Evolutionary conservation across 2,329 filamentous ascomycete species (phyloP).

Genomic region (Mariannaea sp.): DNA sequence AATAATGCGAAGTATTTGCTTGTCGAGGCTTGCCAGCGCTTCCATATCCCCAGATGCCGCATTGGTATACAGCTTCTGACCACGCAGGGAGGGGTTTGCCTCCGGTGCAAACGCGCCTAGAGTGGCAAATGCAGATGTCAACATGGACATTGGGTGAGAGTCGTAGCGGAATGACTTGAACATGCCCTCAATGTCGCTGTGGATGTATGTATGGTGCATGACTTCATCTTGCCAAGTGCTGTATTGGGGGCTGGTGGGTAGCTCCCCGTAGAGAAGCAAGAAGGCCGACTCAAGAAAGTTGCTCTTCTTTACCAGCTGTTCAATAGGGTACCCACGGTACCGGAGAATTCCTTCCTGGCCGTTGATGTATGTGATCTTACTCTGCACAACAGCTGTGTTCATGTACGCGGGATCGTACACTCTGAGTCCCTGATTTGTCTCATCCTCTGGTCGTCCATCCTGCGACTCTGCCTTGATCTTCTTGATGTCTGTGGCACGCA

Average conservation of each 20-base stretch:
- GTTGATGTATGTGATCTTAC: constrained; percentile 58
- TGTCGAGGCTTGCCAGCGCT: constrained; percentile 52
- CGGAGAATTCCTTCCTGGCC: constrained; percentile 56
- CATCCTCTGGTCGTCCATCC: constrained; percentile 49
- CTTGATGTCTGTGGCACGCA: constrained; percentile 57
- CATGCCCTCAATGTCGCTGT: constrained; percentile 55
- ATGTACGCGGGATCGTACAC: constrained; percentile 58
- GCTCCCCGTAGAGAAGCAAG: constrained; percentile 57
- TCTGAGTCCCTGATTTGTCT: constrained; percentile 54
- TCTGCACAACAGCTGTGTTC: constrained; percentile 57
- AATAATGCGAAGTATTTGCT: constrained; percentile 57
- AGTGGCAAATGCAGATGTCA: constrained; percentile 55
- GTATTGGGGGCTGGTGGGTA: constrained; percentile 50
- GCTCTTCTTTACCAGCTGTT: constrained; percentile 55
- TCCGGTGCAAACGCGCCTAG: constrained; percentile 56
- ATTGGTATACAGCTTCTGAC: constrained; percentile 55
- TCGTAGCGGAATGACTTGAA: constrained; percentile 57
- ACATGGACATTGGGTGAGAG: constrained; percentile 58
- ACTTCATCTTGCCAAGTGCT: constrained; percentile 52
- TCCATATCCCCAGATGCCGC: constrained; percentile 48
- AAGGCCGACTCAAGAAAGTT: constrained; percentile 56
- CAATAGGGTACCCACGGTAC: constrained; percentile 57
- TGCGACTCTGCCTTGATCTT: constrained; percentile 49
- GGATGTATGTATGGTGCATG: constrained; percentile 57
- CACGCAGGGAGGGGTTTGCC: constrained; percentile 55